Conservation (phyloP, 176 grass and related monocot species). For the Aegilops tauschii region DNA sequence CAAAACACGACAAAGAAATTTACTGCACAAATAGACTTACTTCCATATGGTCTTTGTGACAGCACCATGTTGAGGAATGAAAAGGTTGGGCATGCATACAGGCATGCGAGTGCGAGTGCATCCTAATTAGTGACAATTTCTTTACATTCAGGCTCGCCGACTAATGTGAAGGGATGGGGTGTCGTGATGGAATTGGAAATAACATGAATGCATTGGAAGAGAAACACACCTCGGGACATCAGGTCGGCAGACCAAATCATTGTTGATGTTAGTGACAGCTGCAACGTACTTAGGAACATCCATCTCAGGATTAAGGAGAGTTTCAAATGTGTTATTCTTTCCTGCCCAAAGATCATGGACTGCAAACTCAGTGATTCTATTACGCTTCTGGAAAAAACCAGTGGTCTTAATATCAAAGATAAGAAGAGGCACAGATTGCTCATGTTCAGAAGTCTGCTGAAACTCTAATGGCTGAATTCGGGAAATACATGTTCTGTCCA, state of each 20-base stretch:
- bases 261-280: conserved; percentile 34
- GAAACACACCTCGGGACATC: conserved; percentile 61
- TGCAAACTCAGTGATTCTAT: conserved; percentile 77
- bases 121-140: background rate
- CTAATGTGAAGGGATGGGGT: too few relatives aligned
- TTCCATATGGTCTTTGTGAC: background rate
- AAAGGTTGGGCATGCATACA: background rate
- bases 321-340: conserved; percentile 80
- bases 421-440: conserved; percentile 56
- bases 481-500: conserved; percentile 31
- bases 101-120: background rate
- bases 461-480: conserved; percentile 12
- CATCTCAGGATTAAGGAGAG: conserved; percentile 73
- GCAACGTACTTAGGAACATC: background rate
- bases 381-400: conserved; percentile 39
- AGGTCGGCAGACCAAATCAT: conserved; percentile 56
- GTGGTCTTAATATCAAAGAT: conserved; percentile 82
- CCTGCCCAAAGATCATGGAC: conserved; percentile 70
- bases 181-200: background rate
- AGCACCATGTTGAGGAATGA: background rate
- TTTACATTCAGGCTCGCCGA: background rate
- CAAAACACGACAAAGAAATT: background rate
- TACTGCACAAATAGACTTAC: background rate
- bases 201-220: background rate
- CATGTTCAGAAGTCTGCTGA: conserved; percentile 25